Evolutionary conservation across 2,329 filamentous ascomycete genomes (phyloP).

Genomic region (Epichloe aotearoae): DNA sequence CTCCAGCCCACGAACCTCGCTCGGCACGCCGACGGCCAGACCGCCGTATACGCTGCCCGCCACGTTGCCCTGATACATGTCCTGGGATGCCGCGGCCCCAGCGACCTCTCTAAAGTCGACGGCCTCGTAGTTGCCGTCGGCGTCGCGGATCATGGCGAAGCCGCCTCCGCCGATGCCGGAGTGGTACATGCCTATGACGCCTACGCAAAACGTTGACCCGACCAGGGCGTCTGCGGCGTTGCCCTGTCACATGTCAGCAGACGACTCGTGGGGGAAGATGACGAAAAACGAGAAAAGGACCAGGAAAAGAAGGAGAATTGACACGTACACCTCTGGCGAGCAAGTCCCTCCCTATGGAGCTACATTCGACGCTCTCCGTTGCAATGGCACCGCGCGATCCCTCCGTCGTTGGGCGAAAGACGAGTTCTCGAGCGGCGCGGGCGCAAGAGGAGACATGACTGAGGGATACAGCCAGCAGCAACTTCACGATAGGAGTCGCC

Average conservation of each 20-base stretch:
- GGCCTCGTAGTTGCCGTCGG: conserved; percentile 65
- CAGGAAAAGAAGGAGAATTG: not conserved
- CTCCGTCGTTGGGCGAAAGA: conserved; percentile 10
- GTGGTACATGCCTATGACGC: conserved; percentile 65
- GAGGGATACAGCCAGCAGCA: conserved; percentile 2
- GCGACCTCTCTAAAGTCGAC: conserved; percentile 87
- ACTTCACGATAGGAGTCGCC: not conserved
- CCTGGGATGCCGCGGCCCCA: conserved; percentile 63
- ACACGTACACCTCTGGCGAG: conserved; percentile 35
- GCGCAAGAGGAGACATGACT: conserved; percentile 5
- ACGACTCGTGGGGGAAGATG: too few species aligned
- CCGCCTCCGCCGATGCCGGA: conserved; percentile 80
- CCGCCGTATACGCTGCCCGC: conserved; percentile 57
- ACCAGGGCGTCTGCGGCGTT: conserved; percentile 69
- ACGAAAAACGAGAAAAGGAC: not conserved
- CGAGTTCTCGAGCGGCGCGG: conserved; percentile 8
- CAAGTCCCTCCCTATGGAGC: conserved; percentile 51
- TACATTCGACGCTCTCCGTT: conserved; percentile 57
- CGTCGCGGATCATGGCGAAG: conserved; percentile 68
- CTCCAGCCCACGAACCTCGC: conserved; percentile 67
- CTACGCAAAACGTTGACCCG: conserved; percentile 61
- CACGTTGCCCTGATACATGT: conserved; percentile 71
- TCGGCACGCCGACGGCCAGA: conserved; percentile 57
- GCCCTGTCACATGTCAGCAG: conserved; percentile 29
- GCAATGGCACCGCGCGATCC: conserved; percentile 49